These are phyloP conservation scores for Salvia splendens DNA, from an alignment of 257 asterid species.

Conservation along the genomic window DNA sequence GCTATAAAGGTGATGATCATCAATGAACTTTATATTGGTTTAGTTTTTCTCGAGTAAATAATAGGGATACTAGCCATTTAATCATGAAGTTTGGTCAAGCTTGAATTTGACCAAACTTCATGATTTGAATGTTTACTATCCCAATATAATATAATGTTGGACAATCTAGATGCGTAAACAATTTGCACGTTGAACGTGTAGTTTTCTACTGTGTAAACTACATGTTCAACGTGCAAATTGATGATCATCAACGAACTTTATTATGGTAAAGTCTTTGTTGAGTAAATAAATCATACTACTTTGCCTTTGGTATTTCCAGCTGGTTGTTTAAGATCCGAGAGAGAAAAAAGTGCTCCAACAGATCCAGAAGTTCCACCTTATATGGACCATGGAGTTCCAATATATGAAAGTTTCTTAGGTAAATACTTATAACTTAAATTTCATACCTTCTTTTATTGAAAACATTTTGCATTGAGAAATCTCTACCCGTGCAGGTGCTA, in stretches of 20 bases:
- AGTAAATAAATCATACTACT: background rate
- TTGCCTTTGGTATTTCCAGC: slow-evolving; percentile 21
- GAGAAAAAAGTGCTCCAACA: no score
- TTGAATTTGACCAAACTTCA: no score
- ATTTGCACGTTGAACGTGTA: no score
- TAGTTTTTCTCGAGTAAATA: background rate
- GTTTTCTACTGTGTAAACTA: no score
- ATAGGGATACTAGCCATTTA: no score
- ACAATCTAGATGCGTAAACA: no score
- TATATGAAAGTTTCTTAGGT: background rate
- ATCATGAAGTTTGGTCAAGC: no score
- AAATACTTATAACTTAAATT: background rate
- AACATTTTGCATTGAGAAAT: no score
- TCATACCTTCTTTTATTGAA: background rate
- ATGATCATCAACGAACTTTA: background rate
- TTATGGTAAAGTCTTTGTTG: background rate
- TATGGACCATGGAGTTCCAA: background rate
- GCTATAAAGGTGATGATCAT: slow-evolving; percentile 18
- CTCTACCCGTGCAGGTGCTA: no score
- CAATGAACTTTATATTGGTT: background rate
- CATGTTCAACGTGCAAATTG: background rate
- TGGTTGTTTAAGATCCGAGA: background rate
- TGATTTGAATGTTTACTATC: no score
- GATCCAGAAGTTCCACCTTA: slow-evolving; percentile 25
- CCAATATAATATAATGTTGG: no score